Conservation (phyloP, 2,329 filamentous ascomycete species). For the Aureobasidium zeae region DNA sequence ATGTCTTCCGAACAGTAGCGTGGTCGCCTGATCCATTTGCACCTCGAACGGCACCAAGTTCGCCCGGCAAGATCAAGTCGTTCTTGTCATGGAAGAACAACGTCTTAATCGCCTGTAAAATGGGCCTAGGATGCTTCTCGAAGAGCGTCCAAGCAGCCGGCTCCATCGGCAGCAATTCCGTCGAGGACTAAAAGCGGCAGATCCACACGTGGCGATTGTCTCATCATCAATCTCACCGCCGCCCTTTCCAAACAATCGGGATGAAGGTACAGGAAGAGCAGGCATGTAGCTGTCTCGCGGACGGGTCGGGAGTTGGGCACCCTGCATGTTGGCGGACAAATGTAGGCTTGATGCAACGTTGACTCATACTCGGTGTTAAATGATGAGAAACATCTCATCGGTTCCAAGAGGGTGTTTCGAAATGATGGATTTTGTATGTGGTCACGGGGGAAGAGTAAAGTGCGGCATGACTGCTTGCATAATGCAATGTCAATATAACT, state of each 20-base stretch:
- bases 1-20: slow-evolving; percentile 1
- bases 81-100: no score
- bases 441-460: neutral
- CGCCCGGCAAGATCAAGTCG: no score
- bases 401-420: neutral
- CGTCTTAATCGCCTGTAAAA: no score
- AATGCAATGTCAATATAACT: no score
- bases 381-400: neutral
- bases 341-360: no score
- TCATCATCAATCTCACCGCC: slow-evolving; percentile 1
- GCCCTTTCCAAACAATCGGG: neutral
- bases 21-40: slow-evolving; percentile 3
- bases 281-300: slow-evolving; percentile 5
- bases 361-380: neutral
- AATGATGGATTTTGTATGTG: neutral
- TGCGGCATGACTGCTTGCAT: slow-evolving; percentile 3
- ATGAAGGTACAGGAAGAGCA: neutral
- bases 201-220: slow-evolving; percentile 5
- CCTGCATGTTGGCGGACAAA: no score
- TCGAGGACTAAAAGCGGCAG: neutral
- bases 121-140: neutral
- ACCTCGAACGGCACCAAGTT: neutral
- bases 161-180: neutral
- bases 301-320: neutral
- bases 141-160: neutral